Conservation (phyloP, 2,329 filamentous ascomycete species). For the Colletotrichum tanaceti region DNA sequence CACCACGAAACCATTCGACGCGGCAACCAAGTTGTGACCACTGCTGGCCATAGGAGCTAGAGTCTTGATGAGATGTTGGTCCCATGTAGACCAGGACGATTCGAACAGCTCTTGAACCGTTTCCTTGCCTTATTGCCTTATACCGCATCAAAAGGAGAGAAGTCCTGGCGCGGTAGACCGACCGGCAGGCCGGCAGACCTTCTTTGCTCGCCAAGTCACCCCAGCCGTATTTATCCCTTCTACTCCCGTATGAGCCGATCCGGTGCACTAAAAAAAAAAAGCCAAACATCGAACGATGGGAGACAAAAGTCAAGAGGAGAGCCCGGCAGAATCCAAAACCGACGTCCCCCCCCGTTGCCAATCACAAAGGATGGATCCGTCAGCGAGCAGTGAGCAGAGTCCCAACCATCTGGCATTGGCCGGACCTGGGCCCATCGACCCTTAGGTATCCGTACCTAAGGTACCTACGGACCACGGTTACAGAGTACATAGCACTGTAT, state of each 20-base stretch:
- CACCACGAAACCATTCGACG: not conserved
- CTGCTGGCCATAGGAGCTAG: too few relatives aligned
- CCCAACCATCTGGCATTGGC: not conserved
- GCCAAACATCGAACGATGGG: not conserved
- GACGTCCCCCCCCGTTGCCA: not conserved
- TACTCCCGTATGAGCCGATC: not conserved
- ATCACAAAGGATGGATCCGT: slow-evolving; percentile 9
- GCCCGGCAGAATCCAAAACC: slow-evolving; percentile 8
- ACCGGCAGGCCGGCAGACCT: too few relatives aligned
- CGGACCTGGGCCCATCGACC: not conserved
- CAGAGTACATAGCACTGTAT: too few relatives aligned
- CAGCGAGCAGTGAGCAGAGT: slow-evolving; percentile 7
- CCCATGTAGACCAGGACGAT: too few relatives aligned
- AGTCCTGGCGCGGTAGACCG: too few relatives aligned
- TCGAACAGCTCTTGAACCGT: too few relatives aligned
- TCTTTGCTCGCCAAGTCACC: not conserved
- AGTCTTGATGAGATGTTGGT: too few relatives aligned
- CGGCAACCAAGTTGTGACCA: not conserved
- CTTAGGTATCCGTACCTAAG: too few relatives aligned
- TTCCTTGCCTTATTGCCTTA: too few relatives aligned
- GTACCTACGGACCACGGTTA: too few relatives aligned
- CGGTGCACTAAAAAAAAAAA: not conserved
- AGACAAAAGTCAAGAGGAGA: not conserved
- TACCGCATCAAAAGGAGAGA: too few relatives aligned
- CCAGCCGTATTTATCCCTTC: too few relatives aligned